A percentile compares a stretch with the other conserved stretches of the same genome.
These are phyloP conservation scores for Salix viminalis DNA, from an alignment of 345 rosid species.

Conservation along the genomic window DNA sequence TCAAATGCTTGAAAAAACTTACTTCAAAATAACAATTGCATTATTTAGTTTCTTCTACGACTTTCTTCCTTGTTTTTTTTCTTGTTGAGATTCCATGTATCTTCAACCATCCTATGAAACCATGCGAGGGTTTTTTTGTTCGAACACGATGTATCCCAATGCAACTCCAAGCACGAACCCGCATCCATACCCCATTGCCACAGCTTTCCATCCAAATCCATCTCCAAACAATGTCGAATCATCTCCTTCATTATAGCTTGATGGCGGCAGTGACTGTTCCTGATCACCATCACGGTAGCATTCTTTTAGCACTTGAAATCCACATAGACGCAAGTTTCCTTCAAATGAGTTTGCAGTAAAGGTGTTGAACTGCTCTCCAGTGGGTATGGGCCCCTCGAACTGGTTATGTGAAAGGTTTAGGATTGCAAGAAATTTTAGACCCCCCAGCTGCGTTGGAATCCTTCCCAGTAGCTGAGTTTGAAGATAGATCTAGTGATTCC, in stretches of 20 bases:
- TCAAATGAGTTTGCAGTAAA: neutral
- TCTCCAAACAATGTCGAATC: neutral
- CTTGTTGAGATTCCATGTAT: too few species aligned
- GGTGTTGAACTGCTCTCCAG: neutral
- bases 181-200: slow-evolving; percentile 13
- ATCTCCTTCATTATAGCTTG: neutral
- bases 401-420: neutral
- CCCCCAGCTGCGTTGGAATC: too few species aligned
- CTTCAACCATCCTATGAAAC: neutral
- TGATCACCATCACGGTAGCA: neutral
- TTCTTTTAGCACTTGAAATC: neutral
- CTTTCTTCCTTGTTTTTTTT: too few species aligned
- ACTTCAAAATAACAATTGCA: too few species aligned
- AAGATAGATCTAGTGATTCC: too few species aligned
- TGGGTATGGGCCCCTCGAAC: neutral
- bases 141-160: neutral
- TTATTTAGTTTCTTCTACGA: too few species aligned
- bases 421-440: too few species aligned
- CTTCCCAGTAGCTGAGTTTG: too few species aligned
- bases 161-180: slow-evolving; percentile 1
- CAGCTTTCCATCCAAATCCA: slow-evolving; percentile 10
- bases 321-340: slow-evolving; percentile 15
- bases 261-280: neutral
- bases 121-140: neutral
- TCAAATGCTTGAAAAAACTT: too few species aligned